Base-by-base conservation (phyloP, 768 basidiomycete genomes). In the Phallus indusiatus region DNA sequence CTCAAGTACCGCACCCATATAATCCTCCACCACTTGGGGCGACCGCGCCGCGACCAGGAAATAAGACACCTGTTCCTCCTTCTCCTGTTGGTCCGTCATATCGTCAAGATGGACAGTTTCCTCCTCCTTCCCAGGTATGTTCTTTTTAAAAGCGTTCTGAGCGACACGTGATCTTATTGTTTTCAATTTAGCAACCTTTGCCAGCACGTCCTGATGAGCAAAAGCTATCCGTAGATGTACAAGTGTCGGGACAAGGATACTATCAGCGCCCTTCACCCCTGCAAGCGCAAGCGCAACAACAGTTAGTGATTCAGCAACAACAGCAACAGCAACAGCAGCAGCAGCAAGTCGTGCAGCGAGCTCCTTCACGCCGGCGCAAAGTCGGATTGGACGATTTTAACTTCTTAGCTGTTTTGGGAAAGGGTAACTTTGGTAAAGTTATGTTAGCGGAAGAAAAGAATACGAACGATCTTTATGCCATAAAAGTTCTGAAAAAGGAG, bases 401-500 rank as follows among this genome's bases (percentile, higher is more conserved):
- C 67, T 98, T 99, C 79, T 75, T 99, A 57, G 94, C 96, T 22
- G 96, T 99, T 16, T 82, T 99, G 37, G 96, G 96, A 53, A 98
- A 98, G 74, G 96, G 96, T 66, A 99, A 98, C 73, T 99, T 99
- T 68, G 96, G 96, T 59, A 99, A 99, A 72, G 96, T 99, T 73
- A 99, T 99, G 96, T 75, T 99, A 60, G 96, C 96, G 10, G 96
- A 99, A 73, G 96, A 99, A 79, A 99, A 99, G 82, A 85, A 80
- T 71, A 81, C 84, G 54, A 90, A 83, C 65, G 83, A 81, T 54
- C 73, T 98, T 58, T 98, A 89, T 69, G 96, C 96, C n/a, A 97
- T 99, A 78, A 99, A 99, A 74, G 96, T 99, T n/a, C 70, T 99
- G 70, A 99, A 99, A 81, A 99, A 99, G 70, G 96, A 98, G 74